phyloP scores from a whole-genome alignment of 257 asterid species.

The Fraxinus anomala region DNA sequence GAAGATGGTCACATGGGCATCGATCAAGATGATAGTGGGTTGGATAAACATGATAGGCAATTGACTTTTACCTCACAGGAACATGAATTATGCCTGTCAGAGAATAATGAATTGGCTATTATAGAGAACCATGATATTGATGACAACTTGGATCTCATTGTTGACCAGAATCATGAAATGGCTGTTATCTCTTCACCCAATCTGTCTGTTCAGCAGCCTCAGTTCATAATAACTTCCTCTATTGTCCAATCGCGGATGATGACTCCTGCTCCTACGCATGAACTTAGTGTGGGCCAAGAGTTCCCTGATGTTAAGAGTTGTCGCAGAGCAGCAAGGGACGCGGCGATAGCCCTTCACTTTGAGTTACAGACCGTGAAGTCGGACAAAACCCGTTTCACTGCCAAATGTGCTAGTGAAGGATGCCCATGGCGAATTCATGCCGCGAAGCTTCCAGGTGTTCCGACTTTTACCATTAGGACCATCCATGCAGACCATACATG shows the following conservation, averaged over 20 bases:
- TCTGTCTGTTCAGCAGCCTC: slow-evolving; percentile 38
- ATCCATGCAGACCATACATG: slow-evolving; percentile 59
- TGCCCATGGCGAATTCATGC: slow-evolving; percentile 48
- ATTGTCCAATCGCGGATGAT: slow-evolving; percentile 48
- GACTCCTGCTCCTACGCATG: slow-evolving; percentile 43
- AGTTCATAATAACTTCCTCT: slow-evolving; percentile 42
- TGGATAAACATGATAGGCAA: slow-evolving; percentile 30
- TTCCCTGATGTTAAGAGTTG: slow-evolving; percentile 67
- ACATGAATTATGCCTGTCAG: slow-evolving; percentile 36
- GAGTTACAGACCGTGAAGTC: slow-evolving; percentile 76
- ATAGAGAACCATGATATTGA: slow-evolving; percentile 41
- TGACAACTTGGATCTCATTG: slow-evolving; percentile 38
- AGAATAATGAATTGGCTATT: slow-evolving; percentile 39
- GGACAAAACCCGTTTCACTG: slow-evolving; percentile 73
- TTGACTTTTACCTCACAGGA: slow-evolving; percentile 37
- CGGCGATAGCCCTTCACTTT: slow-evolving; percentile 68
- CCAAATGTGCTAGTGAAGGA: slow-evolving; percentile 67
- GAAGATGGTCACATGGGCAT: slow-evolving; percentile 29
- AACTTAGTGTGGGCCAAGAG: slow-evolving; percentile 65
- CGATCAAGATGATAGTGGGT: slow-evolving; percentile 36
- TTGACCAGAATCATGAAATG: slow-evolving; percentile 41
- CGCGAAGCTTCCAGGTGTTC: slow-evolving; percentile 63
- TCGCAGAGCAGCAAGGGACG: slow-evolving; percentile 66
- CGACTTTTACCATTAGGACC: slow-evolving; percentile 65
- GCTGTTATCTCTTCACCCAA: slow-evolving; percentile 29